A percentile compares a stretch with the other conserved stretches of the same genome.
Conservation (phyloP, 768 basidiomycete genomes). For the Suillus paluster region DNA sequence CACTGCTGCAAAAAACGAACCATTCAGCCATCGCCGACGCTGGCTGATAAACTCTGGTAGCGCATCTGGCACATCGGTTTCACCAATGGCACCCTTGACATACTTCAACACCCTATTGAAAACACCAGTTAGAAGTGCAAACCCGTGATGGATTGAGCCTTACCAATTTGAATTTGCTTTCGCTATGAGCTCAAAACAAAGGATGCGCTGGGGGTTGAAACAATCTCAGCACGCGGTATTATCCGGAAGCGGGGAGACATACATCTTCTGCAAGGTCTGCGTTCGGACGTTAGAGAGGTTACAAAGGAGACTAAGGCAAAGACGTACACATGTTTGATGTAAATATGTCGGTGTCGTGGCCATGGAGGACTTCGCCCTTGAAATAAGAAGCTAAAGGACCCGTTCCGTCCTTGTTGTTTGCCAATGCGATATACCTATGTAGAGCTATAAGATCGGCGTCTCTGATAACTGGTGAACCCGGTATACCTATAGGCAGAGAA, state of each 20-base stretch:
- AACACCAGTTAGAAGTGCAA: constrained; percentile 9
- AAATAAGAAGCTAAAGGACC: constrained; percentile 97
- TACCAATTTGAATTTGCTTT: constrained; percentile 81
- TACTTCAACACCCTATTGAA: constrained; percentile 89
- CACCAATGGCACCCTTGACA: constrained; percentile 90
- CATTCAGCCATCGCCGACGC: constrained; percentile 87
- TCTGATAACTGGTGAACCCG: not conserved
- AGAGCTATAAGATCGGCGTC: constrained; percentile 1
- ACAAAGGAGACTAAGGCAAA: not conserved
- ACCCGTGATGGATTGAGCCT: constrained; percentile 21
- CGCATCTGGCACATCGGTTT: constrained; percentile 93
- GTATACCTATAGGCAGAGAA: constrained; percentile 85
- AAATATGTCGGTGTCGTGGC: constrained; percentile 88
- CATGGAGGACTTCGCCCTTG: constrained; percentile 89
- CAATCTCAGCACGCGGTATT: constrained; percentile 9
- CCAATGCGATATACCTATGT: constrained; percentile 79
- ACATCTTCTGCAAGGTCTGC: constrained; percentile 91
- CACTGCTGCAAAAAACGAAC: constrained; percentile 93
- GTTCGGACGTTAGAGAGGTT: constrained; percentile 16
- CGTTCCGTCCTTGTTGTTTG: constrained; percentile 78
- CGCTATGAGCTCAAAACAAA: constrained; percentile 81
- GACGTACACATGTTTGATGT: constrained; percentile 94
- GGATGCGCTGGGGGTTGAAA: constrained; percentile 63
- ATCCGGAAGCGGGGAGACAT: constrained; percentile 23
- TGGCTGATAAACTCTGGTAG: constrained; percentile 95